Conservation (phyloP, 192 early-diverging fungal species). For the Coemansia sp. region DNA sequence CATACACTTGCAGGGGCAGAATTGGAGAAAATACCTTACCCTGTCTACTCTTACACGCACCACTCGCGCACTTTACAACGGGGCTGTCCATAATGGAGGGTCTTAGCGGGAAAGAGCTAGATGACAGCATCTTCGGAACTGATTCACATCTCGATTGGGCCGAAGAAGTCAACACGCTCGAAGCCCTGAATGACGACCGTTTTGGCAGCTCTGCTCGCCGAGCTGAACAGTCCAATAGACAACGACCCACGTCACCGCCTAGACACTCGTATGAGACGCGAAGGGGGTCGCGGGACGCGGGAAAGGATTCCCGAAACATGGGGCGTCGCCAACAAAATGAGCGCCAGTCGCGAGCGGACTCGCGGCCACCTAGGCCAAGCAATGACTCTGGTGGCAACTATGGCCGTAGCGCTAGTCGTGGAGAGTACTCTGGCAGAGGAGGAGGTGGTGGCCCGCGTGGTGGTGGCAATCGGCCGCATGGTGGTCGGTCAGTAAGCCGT, state of each 20-base stretch:
- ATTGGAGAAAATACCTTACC: background rate
- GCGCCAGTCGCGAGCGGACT: constrained; percentile 10
- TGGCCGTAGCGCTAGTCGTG: constrained; percentile 2
- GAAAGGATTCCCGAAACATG: constrained; percentile 2
- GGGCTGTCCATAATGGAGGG: constrained; percentile 31
- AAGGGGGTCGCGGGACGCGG: constrained; percentile 8
- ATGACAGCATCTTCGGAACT: constrained; percentile 51
- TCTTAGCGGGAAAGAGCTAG: constrained; percentile 40
- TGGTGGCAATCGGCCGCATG: constrained; percentile 12
- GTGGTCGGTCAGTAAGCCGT: constrained; percentile 40
- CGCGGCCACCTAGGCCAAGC: constrained; percentile 5
- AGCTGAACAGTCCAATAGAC: constrained; percentile 16
- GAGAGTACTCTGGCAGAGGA: constrained; percentile 2
- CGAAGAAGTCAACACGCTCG: constrained; percentile 36
- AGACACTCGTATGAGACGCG: background rate
- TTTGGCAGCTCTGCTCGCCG: background rate
- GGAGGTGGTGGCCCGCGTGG: constrained; percentile 5
- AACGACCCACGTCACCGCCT: constrained; percentile 16
- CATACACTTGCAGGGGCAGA: background rate
- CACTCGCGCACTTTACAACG: background rate
- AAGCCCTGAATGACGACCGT: constrained; percentile 18
- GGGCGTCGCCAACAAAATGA: background rate
- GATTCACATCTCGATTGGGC: constrained; percentile 52
- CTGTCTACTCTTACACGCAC: background rate
- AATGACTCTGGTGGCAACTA: constrained; percentile 5